A percentile compares a stretch with the other conserved stretches of the same genome.
These are phyloP conservation scores for Cladorrhinum samala DNA, from an alignment of 495 filamentous ascomycete species.

Conservation along the genomic window DNA sequence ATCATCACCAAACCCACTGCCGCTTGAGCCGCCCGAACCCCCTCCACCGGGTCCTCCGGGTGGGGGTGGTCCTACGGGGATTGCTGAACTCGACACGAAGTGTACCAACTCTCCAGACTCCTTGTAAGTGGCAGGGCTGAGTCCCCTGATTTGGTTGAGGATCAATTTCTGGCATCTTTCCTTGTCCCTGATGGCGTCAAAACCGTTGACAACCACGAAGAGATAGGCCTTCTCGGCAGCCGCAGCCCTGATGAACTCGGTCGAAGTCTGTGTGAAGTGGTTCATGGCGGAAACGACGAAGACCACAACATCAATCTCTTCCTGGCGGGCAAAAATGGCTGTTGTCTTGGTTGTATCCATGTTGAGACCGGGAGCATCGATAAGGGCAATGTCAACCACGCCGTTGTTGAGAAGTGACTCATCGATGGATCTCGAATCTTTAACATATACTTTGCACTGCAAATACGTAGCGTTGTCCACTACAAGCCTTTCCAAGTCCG, in stretches of 20 bases:
- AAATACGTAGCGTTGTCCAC: conserved; percentile 78
- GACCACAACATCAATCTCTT: conserved; percentile 98
- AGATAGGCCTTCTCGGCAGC: conserved; percentile 97
- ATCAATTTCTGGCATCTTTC: conserved; percentile 78
- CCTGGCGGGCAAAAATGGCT: conserved; percentile 90
- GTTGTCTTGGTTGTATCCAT: conserved; percentile 94
- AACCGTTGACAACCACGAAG: conserved; percentile 98
- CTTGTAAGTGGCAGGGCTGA: conserved; percentile 89
- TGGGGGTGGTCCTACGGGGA: conserved; percentile 59
- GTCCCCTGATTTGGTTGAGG: conserved; percentile 72
- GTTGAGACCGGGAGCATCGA: conserved; percentile 94
- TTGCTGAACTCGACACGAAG: conserved; percentile 94
- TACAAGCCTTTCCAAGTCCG: conserved; percentile 80
- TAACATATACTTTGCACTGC: conserved; percentile 96
- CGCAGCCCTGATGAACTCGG: conserved; percentile 93
- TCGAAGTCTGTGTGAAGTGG: conserved; percentile 93
- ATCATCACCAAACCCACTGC: conserved; percentile 48
- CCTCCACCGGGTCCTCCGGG: conserved; percentile 50
- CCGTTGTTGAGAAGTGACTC: conserved; percentile 95
- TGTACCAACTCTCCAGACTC: conserved; percentile 90
- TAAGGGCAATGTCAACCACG: conserved; percentile 94
- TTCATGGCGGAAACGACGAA: conserved; percentile 97
- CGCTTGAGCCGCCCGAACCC: conserved; percentile 53
- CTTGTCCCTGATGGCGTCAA: conserved; percentile 90
- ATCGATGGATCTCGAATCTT: conserved; percentile 83